Evolutionary conservation across 495 filamentous ascomycete genomes (phyloP), one percentile per base, ranked within the genome.

Genomic region (Penicillium canariense): DNA sequence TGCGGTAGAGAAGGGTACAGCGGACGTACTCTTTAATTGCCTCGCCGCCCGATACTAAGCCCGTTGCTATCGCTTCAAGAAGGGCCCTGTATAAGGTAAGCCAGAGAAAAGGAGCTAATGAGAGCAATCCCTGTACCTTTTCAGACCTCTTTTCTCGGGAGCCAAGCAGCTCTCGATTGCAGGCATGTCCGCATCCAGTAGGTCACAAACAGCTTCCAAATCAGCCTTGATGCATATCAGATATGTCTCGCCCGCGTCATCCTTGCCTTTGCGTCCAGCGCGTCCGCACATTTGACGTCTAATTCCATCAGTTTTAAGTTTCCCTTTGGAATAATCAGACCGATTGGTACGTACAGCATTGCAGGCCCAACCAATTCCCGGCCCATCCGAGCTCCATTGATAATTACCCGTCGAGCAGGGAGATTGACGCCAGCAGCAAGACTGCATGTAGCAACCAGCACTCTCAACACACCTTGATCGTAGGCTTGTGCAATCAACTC

Each of bases 361-460:
- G 89, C 82, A 3, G 89, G 88, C 0, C 85, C 87, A 32, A 91
- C 83, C 22, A 91, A 71, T 42, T 91, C 86, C 17, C 85, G 79
- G 8, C 89, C 89, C 88, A 91, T 91, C 14, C 85, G 77, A 26
- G 84, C 88, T 23, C 84, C 85, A 61, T 90, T 86, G 26, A 94
- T 81, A 32, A 94, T 90, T 3, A 94, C 89, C 58, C 89, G 73
- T 56, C 89, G 74, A 10, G 89, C 89, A 2, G 81, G 82, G 36
- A 89, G 75, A 68, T 94, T 94, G 38, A 94, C 88, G 11, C 89
- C 89, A 34, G 89, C 89, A n/a, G 89, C 88, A 52, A 94, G 82
- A 56, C 87, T 90, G 54, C 88, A 90, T 12, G 89, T 94, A 17
- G 89, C 90, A 14, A 89, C 86, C 31, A 91, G 84, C 1, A 90